Base-by-base conservation (phyloP, 1,139 yeast genomes). In the Blastobotrys aristatus region DNA sequence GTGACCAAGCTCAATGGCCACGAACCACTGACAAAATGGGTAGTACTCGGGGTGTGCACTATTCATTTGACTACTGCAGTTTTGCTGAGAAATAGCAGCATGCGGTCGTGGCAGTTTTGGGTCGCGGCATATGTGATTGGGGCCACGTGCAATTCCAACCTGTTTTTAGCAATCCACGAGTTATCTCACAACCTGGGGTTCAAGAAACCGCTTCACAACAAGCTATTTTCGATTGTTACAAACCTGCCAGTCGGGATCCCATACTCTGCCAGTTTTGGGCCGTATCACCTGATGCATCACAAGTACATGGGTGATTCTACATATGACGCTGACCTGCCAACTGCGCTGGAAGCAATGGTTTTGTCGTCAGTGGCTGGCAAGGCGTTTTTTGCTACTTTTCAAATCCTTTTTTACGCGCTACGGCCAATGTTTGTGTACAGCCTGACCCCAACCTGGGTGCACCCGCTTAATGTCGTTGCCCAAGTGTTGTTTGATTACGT, bases 171-270 rank as follows among this genome's bases (percentile, higher is more conserved):
- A 21, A 87, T 89, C 58, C 97, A 89, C 66, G 97, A 89, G 64
- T 71, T 88, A 47, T 79, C 84, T 24, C 97, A 89, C 65, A 89
- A 89, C 62, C 71, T 89, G 47, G 84, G 85, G n/a, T 89, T 89
- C 73, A 85, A 79, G 59, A 80, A 77, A 56, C 94, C 95, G 0
- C 44, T 85, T 7, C 79, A 82, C 64, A 89, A 89, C 64, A 82
- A 86, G 64, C 64, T 88, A 27, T 88, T 84, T 61, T 79, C 95
- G 35, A 83, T 88, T 8, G 69, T 86, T 54, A 77, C 90, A 34
- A 89, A 89, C 62, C 68, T 86, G 45, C 96, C 96, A 1, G 86
- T 89, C 47, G 96, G 96, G 0, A 75, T 89, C 33, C 97, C 97
- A 0, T 89, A 87, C 65, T 77, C 88, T 37, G 96, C 96, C 0